Base-by-base conservation (phyloP, 805 yeast species). In the Nadsonia fulvescens region DNA sequence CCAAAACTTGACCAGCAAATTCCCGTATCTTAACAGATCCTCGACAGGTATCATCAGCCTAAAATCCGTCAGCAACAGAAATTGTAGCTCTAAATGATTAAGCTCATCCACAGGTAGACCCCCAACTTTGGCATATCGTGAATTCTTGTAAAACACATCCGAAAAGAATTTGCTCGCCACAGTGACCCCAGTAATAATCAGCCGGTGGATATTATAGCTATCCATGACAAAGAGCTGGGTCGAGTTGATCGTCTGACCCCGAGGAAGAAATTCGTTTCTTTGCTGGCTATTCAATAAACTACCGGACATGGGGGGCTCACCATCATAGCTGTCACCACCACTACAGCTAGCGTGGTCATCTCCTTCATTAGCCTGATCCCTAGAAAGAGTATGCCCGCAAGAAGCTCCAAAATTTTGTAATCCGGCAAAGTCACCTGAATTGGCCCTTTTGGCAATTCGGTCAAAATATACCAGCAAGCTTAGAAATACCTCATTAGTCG, bases 401-500 rank as follows among this genome's bases (percentile, higher is more conserved):
- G n/a, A n/a, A n/a, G n/a, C n/a, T n/a, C n/a, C n/a, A n/a, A n/a
- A n/a, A n/a, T n/a, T n/a, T n/a, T n/a, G n/a, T n/a, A n/a, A n/a
- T n/a, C n/a, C n/a, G n/a, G 30, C 18, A 8, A 30, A 24, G 22
- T 35, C 39, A 12, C 36, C 34, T 10, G 40, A 28, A 35, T 77
- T 75, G 22, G 89, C 81, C 34, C 78, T 63, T 43, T 78, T 78
- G 11, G 93, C 89, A 23, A 86, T 81, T 35, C 96, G 58, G 51
- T 89, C 99, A 53, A 89, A 82, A 49, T 89, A 89, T 15, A 89
- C 95, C 40, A 89, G 58, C 18, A 89, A 53, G 19, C 93, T 73
- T 24, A 89, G 54, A 49, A 83, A 89, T 17, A 89, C 96, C 47
- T 89, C 96, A 50, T 86, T 86, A 3, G 98, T 83, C n/a, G 89